Evolutionary conservation across 176 grass and related monocot genomes (phyloP).

Genomic region (Tillandsia fasciculata): DNA sequence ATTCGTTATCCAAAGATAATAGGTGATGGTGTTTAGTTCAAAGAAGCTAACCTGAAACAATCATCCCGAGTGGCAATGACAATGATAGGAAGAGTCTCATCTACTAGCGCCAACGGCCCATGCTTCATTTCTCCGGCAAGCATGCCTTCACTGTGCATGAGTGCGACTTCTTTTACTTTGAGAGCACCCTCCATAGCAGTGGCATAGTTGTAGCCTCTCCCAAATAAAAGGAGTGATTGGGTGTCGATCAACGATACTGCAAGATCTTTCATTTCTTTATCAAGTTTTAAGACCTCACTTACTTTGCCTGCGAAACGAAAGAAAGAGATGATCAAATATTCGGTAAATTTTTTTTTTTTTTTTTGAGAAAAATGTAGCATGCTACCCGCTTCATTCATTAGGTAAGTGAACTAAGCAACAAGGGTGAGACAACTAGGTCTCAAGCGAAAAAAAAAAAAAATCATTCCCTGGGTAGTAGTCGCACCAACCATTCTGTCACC

Average conservation of each 20-base stretch:
- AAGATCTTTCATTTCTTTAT: constrained; percentile 82
- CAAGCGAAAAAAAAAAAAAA: too few species aligned
- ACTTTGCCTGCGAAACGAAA: constrained; percentile 28
- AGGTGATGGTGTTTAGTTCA: constrained; percentile 3
- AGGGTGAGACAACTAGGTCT: too few species aligned
- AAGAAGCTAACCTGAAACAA: constrained; percentile 50
- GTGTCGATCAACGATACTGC: constrained; percentile 61
- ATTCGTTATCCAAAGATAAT: background rate
- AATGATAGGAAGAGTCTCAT: constrained; percentile 82
- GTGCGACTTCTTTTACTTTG: constrained; percentile 88
- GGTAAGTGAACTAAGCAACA: too few species aligned
- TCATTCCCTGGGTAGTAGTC: too few species aligned
- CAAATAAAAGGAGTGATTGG: constrained; percentile 74
- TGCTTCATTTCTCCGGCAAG: constrained; percentile 99
- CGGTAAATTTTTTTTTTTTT: too few species aligned
- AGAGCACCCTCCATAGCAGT: constrained; percentile 89
- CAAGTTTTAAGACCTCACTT: constrained; percentile 74
- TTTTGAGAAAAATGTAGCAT: too few species aligned
- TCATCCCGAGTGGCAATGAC: constrained; percentile 73
- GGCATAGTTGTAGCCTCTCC: constrained; percentile 86
- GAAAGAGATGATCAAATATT: too few species aligned
- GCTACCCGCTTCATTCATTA: too few species aligned
- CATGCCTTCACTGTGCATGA: constrained; percentile 91
- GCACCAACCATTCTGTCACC: too few species aligned
- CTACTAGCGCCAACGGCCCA: constrained; percentile 81